These are phyloP conservation scores for Areca catechu DNA, from an alignment of 176 grass and related monocot species.

Conservation along the genomic window DNA sequence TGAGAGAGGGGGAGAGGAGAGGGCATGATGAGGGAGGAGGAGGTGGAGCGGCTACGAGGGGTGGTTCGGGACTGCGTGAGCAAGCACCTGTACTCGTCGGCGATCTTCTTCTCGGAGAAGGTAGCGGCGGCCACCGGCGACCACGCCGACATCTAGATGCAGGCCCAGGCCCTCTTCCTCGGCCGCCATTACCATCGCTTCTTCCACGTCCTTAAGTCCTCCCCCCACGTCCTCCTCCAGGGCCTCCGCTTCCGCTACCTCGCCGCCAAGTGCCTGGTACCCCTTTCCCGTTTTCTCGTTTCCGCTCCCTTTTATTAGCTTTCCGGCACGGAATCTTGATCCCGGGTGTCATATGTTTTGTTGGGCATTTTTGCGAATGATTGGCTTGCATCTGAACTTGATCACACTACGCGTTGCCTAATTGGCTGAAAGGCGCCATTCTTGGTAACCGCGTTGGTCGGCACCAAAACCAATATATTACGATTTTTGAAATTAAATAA, in stretches of 20 bases:
- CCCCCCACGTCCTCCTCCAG: slow-evolving; percentile 55
- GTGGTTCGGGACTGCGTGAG: slow-evolving; percentile 90
- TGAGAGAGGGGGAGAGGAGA: not conserved
- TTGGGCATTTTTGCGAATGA: not conserved
- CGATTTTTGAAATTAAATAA: too few relatives aligned
- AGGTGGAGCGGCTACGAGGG: slow-evolving; percentile 67
- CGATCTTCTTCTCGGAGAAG: slow-evolving; percentile 91
- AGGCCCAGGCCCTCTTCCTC: slow-evolving; percentile 80
- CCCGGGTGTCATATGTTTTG: not conserved
- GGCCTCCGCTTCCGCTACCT: slow-evolving; percentile 87
- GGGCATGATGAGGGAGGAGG: slow-evolving; percentile 60
- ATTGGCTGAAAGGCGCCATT: too few relatives aligned
- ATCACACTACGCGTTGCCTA: too few relatives aligned
- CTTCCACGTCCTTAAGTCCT: slow-evolving; percentile 77
- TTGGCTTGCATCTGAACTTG: not conserved
- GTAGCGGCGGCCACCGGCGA: slow-evolving; percentile 64
- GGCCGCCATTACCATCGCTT: slow-evolving; percentile 69
- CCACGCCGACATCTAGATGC: slow-evolving; percentile 81
- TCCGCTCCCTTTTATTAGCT: not conserved
- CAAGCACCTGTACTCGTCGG: slow-evolving; percentile 81
- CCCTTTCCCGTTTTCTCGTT: slow-evolving; percentile 6
- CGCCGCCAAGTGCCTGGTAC: slow-evolving; percentile 87
- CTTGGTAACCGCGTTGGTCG: too few relatives aligned
- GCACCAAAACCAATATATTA: too few relatives aligned
- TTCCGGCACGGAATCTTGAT: not conserved